Base-by-base conservation (phyloP, 192 early-diverging fungal genomes). In the Coemansia sp. region DNA sequence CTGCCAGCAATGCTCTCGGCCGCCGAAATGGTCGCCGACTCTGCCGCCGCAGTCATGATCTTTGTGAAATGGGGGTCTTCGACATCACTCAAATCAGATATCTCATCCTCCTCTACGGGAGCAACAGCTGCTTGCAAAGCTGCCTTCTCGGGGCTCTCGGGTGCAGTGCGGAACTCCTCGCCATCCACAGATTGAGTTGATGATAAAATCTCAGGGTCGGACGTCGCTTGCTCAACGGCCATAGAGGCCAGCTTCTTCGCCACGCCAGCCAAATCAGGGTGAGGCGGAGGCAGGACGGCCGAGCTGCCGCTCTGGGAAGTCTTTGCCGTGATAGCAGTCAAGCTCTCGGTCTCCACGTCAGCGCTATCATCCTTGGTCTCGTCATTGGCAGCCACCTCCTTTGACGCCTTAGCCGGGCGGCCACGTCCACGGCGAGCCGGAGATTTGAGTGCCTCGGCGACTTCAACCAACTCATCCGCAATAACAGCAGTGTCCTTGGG, bases 1-100 rank as follows among this genome's bases (percentile, higher is more conserved):
- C 76, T 78, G 40, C 66, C 72, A 8, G 71, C 69, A n/a, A 71
- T 27, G 66, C 73, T 75, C 43, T 61, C 80, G 38, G 72, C 70
- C 3, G 80, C 80, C 24, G 80, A 75, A 24, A 74, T 64, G 18
- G 69, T 61, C 9, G 62, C 72, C 29, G 75, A 68, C 57, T 70
- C 80, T 9, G 72, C 80, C 16, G 70, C 72, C 15, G 69, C 65
- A 8, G 75, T 69, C 80, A 83, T 83, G 38, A 83, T 71, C 36
- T 66, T 64, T 5, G 75, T 68, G 33, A 83, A 83, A 31, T 78
- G 81, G 34, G 81, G 81, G 68, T 83, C 76, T 3, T 75, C 81
- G 31, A 78, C 53, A 24, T 83, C 81, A 70, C 81, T 83, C 62
- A 83, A 62, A 62, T 83, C 81, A 7, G 81, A 83, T 53, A 83